A percentile compares a stretch with the other conserved stretches of the same genome.
Evolutionary conservation across 768 basidiomycete genomes (phyloP).

Genomic region (Mycena floridula): DNA sequence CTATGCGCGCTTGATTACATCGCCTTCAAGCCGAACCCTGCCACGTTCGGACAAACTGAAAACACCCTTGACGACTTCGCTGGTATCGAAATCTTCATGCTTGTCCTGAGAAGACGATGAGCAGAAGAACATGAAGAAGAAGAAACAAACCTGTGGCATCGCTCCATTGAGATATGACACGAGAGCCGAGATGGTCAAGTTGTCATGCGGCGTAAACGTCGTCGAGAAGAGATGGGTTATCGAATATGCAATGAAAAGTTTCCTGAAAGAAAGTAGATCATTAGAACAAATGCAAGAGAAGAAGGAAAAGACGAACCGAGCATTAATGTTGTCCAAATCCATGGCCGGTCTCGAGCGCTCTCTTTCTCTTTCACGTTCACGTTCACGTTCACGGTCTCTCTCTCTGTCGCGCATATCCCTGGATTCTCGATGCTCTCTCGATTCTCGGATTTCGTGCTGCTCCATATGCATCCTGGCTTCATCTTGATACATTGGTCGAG

Average conservation of each 20-base stretch:
- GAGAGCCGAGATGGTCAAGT: constrained; percentile 63
- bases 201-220: constrained; percentile 55
- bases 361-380: constrained; percentile 1
- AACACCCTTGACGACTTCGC: constrained; percentile 46
- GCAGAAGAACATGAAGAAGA: too few relatives aligned
- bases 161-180: constrained; percentile 72
- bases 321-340: neutral
- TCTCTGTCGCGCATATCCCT: too few relatives aligned
- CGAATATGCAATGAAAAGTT: constrained; percentile 54
- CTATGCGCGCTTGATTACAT: constrained; percentile 21
- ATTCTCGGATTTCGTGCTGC: neutral
- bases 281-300: constrained; percentile 3
- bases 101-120: too few relatives aligned
- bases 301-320: neutral
- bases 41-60: constrained; percentile 15
- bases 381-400: neutral
- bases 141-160: too few relatives aligned
- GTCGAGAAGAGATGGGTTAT: constrained; percentile 60
- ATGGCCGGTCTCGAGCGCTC: too few relatives aligned
- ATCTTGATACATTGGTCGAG: neutral
- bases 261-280: constrained; percentile 28
- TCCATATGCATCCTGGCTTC: neutral
- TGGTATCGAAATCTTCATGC: constrained; percentile 77
- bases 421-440: neutral
- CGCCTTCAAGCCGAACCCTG: constrained; percentile 45